Evolutionary conservation across 73 alveolate species (phyloP), one percentile per base, ranked within the genome.

Genomic region (Stentor coeruleus): DNA sequence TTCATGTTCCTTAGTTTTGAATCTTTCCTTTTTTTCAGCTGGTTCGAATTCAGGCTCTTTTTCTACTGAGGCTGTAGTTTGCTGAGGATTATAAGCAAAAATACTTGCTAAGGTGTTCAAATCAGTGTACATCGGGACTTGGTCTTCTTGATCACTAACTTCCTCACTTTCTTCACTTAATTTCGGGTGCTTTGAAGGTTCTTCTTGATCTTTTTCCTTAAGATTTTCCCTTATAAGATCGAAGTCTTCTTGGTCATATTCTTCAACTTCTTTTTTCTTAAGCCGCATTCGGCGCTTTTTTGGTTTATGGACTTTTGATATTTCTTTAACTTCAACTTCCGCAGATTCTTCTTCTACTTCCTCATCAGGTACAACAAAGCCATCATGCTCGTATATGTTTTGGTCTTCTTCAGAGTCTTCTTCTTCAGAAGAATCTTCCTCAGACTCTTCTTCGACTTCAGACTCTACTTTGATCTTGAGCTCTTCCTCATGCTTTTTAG

Each of bases 21-120:
- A 75, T 38, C 83, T 75, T 75, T 75, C 83, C 39, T 75, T 37
- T 15, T n/a, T 20, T 38, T 75, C 83, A 20, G 83, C 83, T 37
- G 83, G 83, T 75, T 75, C 83, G 38, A 75, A 75, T 39, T 39
- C 42, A 26, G 79, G 37, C n/a, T 31, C 40, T 20, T 37, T 20
- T 66, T 66, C 79, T 20, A 15, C 11, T 20, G 37, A 15, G n/a
- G 11, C 40, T 20, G 73, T n/a, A 26, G 14, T 33, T 1, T 20
- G 42, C 36, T 26, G 26, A 1, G 79, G 79, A 20, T 66, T 31
- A 31, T 20, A 26, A 26, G 49, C 79, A 66, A 66, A 66, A 33
- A 66, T 66, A 33, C 15, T 33, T 14, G 79, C 79, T 20, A 49
- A 20, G 79, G 40, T 66, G 15, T 31, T 14, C 14, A 31, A 2